Conservation (phyloP, 176 grass and related monocot genomes). For the Lolium perenne region DNA sequence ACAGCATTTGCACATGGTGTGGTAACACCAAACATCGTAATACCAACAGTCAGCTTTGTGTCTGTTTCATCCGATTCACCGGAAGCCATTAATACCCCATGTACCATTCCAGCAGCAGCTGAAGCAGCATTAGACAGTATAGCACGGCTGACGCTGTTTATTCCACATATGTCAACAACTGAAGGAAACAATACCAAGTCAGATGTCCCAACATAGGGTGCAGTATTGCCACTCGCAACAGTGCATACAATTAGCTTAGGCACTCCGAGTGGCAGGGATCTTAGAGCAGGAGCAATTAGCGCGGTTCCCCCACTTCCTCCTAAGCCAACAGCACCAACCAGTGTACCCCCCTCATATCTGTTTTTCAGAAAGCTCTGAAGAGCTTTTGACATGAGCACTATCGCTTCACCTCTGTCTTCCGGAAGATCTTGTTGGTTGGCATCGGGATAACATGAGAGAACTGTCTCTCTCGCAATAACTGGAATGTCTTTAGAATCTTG, state of each 20-base stretch:
- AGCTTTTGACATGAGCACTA: conserved; percentile 63
- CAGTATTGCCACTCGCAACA: conserved; percentile 80
- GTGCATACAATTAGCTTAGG: conserved; percentile 95
- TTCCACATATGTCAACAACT: conserved; percentile 86
- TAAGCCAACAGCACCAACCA: conserved; percentile 76
- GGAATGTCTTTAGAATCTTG: conserved; percentile 51
- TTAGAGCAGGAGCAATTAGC: conserved; percentile 78
- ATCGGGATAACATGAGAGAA: conserved; percentile 64
- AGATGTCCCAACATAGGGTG: conserved; percentile 79
- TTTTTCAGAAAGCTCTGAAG: conserved; percentile 72
- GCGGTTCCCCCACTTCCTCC: conserved; percentile 93
- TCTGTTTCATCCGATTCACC: conserved; percentile 57
- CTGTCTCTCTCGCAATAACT: conserved; percentile 61
- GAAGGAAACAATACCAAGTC: conserved; percentile 88
- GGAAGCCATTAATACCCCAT: conserved; percentile 53
- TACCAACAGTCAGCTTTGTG: conserved; percentile 69
- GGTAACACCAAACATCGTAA: conserved; percentile 96
- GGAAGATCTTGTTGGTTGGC: conserved; percentile 56
- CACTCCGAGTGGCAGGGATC: conserved; percentile 81
- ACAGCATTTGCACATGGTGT: conserved; percentile 81
- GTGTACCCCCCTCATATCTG: conserved; percentile 55
- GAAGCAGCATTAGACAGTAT: conserved; percentile 83
- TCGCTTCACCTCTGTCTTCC: conserved; percentile 81
- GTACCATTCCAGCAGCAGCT: conserved; percentile 82
- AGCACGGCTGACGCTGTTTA: conserved; percentile 78